A percentile compares a stretch with the other conserved stretches of the same genome.
Conservation (phyloP, 768 basidiomycete species). For the Rhizopogon salebrosus region DNA sequence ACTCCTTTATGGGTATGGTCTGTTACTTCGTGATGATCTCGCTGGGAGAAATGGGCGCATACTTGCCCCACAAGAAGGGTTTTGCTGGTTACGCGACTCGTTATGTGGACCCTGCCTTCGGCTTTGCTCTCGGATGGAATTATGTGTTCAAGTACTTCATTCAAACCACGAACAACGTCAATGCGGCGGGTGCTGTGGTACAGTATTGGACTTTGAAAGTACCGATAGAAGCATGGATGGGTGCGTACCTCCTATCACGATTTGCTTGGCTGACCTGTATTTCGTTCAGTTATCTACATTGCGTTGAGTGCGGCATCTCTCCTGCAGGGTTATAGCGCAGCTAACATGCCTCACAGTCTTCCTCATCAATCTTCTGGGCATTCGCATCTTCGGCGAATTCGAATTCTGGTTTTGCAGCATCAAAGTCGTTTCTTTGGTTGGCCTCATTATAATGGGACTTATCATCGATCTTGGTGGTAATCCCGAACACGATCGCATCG, state of each 20-base stretch:
- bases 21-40: slow-evolving; percentile 58
- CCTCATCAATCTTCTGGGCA: slow-evolving; percentile 52
- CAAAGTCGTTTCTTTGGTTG: slow-evolving; percentile 40
- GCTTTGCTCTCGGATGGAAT: slow-evolving; percentile 47
- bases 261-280: slow-evolving; percentile 1
- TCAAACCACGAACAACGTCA: slow-evolving; percentile 62
- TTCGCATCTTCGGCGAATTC: slow-evolving; percentile 53
- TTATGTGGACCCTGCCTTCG: slow-evolving; percentile 63
- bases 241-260: slow-evolving; percentile 26
- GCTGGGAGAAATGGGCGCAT: slow-evolving; percentile 32
- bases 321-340: background rate
- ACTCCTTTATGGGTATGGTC: slow-evolving; percentile 46
- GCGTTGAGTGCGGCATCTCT: slow-evolving; percentile 37
- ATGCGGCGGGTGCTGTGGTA: slow-evolving; percentile 52
- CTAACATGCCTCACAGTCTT: slow-evolving; percentile 34
- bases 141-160: slow-evolving; percentile 60
- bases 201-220: slow-evolving; percentile 42
- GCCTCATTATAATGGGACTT: slow-evolving; percentile 40
- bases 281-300: slow-evolving; percentile 49
- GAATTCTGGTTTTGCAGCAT: slow-evolving; percentile 51
- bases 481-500: slow-evolving; percentile 37
- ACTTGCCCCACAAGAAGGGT: slow-evolving; percentile 56
- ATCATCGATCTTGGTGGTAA: slow-evolving; percentile 50
- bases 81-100: slow-evolving; percentile 55
- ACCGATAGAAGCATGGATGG: slow-evolving; percentile 52